Base-by-base conservation (phyloP, 2,329 filamentous ascomycete species). In the Colletotrichum abscissum region DNA sequence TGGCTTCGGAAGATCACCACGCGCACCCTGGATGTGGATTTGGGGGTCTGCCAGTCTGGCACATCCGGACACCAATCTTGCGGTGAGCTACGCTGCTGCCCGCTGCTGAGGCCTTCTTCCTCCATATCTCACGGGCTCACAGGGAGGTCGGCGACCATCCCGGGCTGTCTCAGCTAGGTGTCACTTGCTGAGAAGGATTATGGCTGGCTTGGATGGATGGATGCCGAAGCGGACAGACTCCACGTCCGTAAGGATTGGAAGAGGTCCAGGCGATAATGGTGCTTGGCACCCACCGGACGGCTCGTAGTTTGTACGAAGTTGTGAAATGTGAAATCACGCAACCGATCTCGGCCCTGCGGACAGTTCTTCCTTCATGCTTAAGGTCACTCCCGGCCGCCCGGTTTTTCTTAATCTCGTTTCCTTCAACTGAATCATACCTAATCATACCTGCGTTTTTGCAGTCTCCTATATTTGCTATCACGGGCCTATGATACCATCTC, bases 401-500 rank as follows among this genome's bases (percentile, higher is more conserved):
- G 30, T 30, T 35, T 30, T 42, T 33, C 26, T 28, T 24, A 64
- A 73, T 70, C 58, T 70, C 55, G 42, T 73, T 73, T 73, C 33
- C 38, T 42, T 26, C 38, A 35, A 22, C 42, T 35, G 26, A 28
- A 55, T 33, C 70, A 73, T 55, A 66, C 62, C 42, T 49, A n/a
- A 49, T 42, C 70, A 73, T 65, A 55, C 63, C 63, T 57, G 4
- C 33, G 24, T 5, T 22, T 24, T 24, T 19, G 22, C 42, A 55
- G 14, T 46, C 38, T 28, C 42, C 26, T 62, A 16, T 42, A 7
- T 42, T 7, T 49, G 33, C 59, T 57, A 58, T 28, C 56, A 38
- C 49, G 26, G 24, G 58, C 72, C 16, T 28, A 72, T 75, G 74
- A 75, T 75, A 74, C 74, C 69, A 75, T 75, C 49, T 49, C 38